Percentiles rank a stretch among this genome's conserved stretches.
These are phyloP conservation scores for Xylaria sp. DNA, from an alignment of 2,329 filamentous ascomycete genomes.

Conservation along the genomic window DNA sequence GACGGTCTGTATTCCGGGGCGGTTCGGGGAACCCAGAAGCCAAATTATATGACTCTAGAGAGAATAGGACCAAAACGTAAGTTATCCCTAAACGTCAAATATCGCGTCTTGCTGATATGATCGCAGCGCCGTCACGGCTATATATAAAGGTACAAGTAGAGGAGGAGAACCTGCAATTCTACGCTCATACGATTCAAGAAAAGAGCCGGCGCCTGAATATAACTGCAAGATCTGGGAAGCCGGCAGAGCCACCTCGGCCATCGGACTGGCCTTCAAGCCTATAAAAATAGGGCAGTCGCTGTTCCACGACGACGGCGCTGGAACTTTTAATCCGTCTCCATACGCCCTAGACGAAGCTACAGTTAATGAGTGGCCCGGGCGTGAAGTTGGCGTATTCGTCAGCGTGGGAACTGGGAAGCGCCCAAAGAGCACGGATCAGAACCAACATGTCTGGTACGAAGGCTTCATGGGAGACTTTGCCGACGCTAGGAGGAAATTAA, in stretches of 20 bases:
- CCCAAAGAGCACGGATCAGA: conserved; percentile 71
- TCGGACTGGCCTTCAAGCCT: conserved; percentile 93
- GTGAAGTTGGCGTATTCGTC: conserved; percentile 90
- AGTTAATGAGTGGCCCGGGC: conserved; percentile 92
- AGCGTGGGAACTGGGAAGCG: conserved; percentile 95
- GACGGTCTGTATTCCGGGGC: conserved; percentile 62
- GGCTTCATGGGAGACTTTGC: conserved; percentile 92
- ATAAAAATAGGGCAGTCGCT: conserved; percentile 92
- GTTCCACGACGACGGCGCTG: conserved; percentile 92
- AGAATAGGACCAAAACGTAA: conserved; percentile 90
- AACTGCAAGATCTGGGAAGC: conserved; percentile 98
- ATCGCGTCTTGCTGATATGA: conserved; percentile 39
- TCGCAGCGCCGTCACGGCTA: conserved; percentile 84
- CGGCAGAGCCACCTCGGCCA: conserved; percentile 91
- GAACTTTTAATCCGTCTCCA: conserved; percentile 91
- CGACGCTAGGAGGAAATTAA: conserved; percentile 84
- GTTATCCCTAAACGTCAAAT: conserved; percentile 46
- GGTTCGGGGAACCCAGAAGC: conserved; percentile 86
- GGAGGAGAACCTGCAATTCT: conserved; percentile 77
- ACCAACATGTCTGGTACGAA: conserved; percentile 88
- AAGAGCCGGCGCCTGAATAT: conserved; percentile 88
- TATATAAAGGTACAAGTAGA: conserved; percentile 83
- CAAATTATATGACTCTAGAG: conserved; percentile 84
- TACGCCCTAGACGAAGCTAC: conserved; percentile 89
- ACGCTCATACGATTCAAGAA: conserved; percentile 93